A percentile compares a stretch with the other conserved stretches of the same genome.
Evolutionary conservation across 371 early-diverging fungal genomes (phyloP).

Genomic region (Syncephalis plumigaleata): DNA sequence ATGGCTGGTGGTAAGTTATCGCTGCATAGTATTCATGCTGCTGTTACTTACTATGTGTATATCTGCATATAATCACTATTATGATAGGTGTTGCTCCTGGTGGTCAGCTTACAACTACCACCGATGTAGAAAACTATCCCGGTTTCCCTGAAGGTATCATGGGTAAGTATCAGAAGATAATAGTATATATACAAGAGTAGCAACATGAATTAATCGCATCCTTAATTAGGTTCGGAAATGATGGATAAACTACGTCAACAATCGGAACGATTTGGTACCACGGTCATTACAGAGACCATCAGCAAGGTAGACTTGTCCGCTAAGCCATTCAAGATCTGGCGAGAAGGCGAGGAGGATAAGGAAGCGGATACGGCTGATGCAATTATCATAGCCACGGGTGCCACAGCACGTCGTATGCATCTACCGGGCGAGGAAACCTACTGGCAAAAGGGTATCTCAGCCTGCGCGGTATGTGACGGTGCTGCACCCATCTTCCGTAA

Average conservation of each 20-base stretch:
- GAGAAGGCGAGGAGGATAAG: conserved; percentile 55
- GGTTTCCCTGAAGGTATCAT: conserved; percentile 21
- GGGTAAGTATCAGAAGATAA: conserved; percentile 4
- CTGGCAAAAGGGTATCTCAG: conserved; percentile 96
- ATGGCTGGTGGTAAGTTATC: conserved; percentile 65
- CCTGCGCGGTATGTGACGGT: conserved; percentile 99
- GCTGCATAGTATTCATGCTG: background rate
- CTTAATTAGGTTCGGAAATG: conserved; percentile 62
- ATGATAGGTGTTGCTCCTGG: conserved; percentile 22
- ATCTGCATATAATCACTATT: too few species aligned
- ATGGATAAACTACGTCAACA: conserved; percentile 72
- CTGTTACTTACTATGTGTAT: background rate
- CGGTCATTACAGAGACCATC: conserved; percentile 80
- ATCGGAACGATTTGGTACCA: conserved; percentile 64
- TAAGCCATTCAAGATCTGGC: conserved; percentile 84
- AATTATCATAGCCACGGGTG: conserved; percentile 95
- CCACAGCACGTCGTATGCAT: conserved; percentile 89
- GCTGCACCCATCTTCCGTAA: conserved; percentile 93
- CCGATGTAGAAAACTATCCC: conserved; percentile 83
- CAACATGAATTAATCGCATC: conserved; percentile 43
- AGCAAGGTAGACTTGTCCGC: conserved; percentile 57
- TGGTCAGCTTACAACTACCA: conserved; percentile 83
- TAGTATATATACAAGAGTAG: conserved; percentile 1
- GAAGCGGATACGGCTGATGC: conserved; percentile 57
- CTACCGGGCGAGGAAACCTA: conserved; percentile 65